phyloP scores from a whole-genome alignment of 1,284 basidiomycete species.

The Inonotus obliquus region DNA sequence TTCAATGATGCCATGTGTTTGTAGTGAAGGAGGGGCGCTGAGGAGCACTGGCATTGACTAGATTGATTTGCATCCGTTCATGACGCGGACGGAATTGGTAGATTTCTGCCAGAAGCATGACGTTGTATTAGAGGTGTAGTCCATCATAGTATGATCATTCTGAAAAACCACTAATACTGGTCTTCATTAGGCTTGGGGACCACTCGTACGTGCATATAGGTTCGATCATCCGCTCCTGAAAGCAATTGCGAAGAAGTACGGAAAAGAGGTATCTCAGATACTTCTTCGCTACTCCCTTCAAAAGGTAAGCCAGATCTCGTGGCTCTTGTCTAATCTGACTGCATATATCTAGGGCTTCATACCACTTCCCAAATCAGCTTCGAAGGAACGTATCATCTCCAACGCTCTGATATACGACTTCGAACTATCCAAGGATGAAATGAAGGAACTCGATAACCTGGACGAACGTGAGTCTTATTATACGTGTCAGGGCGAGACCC shows the following conservation, averaged over 20 bases:
- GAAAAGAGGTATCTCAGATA: constrained; percentile 52
- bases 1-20: background rate
- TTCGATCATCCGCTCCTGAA: constrained; percentile 45
- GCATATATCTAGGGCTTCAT: constrained; percentile 43
- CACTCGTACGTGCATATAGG: constrained; percentile 46
- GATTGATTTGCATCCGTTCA: constrained; percentile 55
- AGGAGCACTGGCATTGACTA: constrained; percentile 19
- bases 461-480: constrained; percentile 42
- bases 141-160: constrained; percentile 27
- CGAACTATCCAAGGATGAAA: constrained; percentile 55
- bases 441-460: constrained; percentile 54
- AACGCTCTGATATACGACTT: constrained; percentile 74
- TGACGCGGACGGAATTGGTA: constrained; percentile 47
- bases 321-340: background rate
- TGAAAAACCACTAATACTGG: background rate
- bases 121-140: constrained; percentile 44
- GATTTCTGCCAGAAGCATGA: constrained; percentile 40
- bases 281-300: constrained; percentile 69
- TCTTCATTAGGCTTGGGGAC: constrained; percentile 48
- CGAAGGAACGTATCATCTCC: constrained; percentile 57
- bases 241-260: constrained; percentile 44
- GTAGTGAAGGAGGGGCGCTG: too few species aligned
- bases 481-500: too few species aligned
- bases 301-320: constrained; percentile 42
- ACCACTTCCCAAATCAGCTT: constrained; percentile 76